Conservation (phyloP, 148 eudicot genomes). For the Persicaria maculosa region DNA sequence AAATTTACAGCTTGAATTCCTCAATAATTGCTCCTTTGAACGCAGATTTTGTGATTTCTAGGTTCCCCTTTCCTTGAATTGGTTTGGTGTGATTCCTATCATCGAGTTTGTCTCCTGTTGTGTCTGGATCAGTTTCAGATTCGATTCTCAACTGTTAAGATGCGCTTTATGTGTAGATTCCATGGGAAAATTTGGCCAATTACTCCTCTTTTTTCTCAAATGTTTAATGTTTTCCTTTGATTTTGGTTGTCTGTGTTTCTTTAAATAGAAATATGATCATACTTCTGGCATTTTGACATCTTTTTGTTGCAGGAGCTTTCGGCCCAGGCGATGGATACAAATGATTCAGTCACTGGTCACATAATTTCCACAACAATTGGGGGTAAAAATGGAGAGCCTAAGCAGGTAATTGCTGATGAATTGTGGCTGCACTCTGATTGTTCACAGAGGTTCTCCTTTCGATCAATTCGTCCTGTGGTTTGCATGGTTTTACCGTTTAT, state of each 20-base stretch:
- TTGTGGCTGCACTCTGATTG: neutral
- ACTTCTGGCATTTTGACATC: neutral
- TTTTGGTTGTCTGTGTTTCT: neutral
- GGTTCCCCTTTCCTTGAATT: neutral
- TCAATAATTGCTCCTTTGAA: neutral
- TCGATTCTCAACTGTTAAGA: neutral
- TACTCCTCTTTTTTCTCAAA: conserved; percentile 1
- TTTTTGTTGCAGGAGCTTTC: conserved; percentile 48
- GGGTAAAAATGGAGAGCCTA: conserved; percentile 90
- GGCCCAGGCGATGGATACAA: conserved; percentile 47
- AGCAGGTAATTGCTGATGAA: conserved; percentile 40
- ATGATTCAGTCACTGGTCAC: conserved; percentile 71
- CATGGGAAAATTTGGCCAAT: neutral
- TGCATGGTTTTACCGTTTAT: neutral
- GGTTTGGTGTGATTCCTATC: neutral
- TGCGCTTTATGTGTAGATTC: neutral
- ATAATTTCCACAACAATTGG: conserved; percentile 91
- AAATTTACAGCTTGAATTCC: neutral
- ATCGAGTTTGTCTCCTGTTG: neutral
- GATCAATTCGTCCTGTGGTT: neutral
- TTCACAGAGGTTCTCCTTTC: neutral
- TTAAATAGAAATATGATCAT: neutral
- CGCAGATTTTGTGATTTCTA: neutral
- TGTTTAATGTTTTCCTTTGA: neutral
- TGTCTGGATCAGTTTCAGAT: neutral